phyloP scores from a whole-genome alignment of 169 alveolate species.

The Amoebophrya sp. region DNA sequence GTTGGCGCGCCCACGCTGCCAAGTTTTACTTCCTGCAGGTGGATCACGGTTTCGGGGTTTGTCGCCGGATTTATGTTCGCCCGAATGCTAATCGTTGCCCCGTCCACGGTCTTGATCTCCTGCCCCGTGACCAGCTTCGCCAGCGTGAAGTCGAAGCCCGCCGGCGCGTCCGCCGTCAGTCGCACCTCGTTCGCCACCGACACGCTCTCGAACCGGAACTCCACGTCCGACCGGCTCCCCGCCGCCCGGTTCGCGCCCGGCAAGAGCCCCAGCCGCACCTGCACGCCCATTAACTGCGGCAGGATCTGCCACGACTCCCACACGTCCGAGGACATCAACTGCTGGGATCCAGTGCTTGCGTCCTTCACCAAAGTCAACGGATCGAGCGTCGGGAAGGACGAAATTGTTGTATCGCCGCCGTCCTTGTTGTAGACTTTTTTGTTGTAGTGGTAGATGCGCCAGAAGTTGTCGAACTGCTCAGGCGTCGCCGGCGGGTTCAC shows the following conservation, averaged over 20 bases:
- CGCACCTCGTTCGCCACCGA: not conserved
- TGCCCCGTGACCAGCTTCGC: not conserved
- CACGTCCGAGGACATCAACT: not conserved
- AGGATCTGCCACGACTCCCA: not conserved
- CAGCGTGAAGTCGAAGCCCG: not conserved
- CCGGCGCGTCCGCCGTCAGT: not conserved
- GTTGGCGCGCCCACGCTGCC: not conserved
- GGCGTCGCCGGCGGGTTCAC: not conserved
- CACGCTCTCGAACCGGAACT: not conserved
- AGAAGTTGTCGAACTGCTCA: not conserved
- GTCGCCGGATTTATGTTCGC: not conserved
- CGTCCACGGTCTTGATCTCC: not conserved
- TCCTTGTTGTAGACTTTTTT: not conserved
- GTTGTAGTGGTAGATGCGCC: not conserved
- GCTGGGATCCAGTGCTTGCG: not conserved
- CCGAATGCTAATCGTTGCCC: not conserved
- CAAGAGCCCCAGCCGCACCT: not conserved
- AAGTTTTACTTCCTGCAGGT: not conserved
- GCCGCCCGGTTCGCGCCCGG: not conserved
- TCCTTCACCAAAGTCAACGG: not conserved
- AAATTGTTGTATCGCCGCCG: not conserved
- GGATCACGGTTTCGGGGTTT: not conserved
- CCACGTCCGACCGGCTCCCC: not conserved
- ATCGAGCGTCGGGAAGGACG: not conserved
- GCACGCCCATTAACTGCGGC: constrained; percentile 1